Percentiles rank a stretch among this genome's conserved stretches.
Evolutionary conservation across 2,329 filamentous ascomycete genomes (phyloP).

Genomic region (Calcarisporium arbuscula): DNA sequence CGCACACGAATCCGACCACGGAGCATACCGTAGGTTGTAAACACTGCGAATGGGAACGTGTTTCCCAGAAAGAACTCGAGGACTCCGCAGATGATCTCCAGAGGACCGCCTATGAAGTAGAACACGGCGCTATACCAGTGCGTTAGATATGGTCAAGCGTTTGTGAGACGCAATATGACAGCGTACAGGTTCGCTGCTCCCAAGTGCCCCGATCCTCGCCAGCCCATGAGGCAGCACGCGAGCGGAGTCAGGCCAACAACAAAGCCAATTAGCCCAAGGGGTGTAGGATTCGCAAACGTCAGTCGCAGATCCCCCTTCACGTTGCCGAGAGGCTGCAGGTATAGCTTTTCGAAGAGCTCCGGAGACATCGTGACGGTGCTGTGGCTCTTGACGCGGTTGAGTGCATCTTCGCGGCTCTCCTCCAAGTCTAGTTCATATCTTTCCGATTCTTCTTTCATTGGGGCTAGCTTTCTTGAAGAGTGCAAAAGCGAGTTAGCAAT

Average conservation of each 20-base stretch:
- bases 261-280: slow-evolving; percentile 26
- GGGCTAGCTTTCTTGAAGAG: no score
- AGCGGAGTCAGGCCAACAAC: not conserved
- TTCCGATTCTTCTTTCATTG: no score
- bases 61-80: slow-evolving; percentile 47
- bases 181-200: slow-evolving; percentile 35
- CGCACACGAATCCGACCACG: no score
- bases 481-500: no score
- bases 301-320: slow-evolving; percentile 43
- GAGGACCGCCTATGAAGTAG: slow-evolving; percentile 40
- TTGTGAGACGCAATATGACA: no score
- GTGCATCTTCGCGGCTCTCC: no score
- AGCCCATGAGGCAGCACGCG: slow-evolving; percentile 37
- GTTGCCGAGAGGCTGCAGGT: slow-evolving; percentile 41
- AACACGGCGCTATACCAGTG: slow-evolving; percentile 37
- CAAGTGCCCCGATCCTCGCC: slow-evolving; percentile 35
- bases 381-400: no score
- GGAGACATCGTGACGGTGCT: slow-evolving; percentile 40
- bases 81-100: slow-evolving; percentile 39
- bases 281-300: slow-evolving; percentile 50
- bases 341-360: slow-evolving; percentile 53
- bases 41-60: slow-evolving; percentile 48
- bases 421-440: no score
- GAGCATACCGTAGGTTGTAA: slow-evolving; percentile 20
- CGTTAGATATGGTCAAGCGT: no score